phyloP scores from a whole-genome alignment of 768 basidiomycete genomes.

The Sporobolomyces pararoseus region DNA sequence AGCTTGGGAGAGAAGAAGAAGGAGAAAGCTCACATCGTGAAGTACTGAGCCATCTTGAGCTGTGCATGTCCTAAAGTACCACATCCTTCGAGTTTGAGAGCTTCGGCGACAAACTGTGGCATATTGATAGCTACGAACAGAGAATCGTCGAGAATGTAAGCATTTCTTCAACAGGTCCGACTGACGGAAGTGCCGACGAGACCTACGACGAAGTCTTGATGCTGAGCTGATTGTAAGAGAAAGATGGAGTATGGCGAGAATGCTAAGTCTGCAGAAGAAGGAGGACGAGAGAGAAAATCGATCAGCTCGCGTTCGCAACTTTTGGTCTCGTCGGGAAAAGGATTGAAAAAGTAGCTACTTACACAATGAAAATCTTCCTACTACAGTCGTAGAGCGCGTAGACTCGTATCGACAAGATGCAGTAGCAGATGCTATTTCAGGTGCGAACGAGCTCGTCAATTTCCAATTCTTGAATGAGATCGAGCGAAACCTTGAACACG shows the following conservation, averaged over 20 bases:
- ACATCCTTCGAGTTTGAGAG: background rate
- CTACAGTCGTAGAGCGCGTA: slow-evolving; percentile 3
- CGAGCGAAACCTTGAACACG: background rate
- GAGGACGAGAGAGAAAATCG: too few species aligned
- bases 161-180: too few species aligned
- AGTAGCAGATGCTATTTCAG: background rate
- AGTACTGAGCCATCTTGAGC: background rate
- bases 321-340: too few species aligned
- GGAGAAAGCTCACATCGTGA: background rate
- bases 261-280: too few species aligned
- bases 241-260: too few species aligned
- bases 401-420: background rate
- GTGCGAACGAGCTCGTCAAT: background rate
- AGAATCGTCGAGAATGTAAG: background rate
- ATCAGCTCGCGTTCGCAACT: too few species aligned
- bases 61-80: slow-evolving; percentile 11
- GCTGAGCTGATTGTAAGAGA: too few species aligned
- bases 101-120: background rate
- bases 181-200: too few species aligned
- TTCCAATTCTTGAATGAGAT: too few species aligned
- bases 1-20: background rate
- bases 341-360: background rate
- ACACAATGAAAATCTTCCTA: background rate
- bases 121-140: background rate
- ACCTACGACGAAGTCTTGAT: too few species aligned